phyloP scores from a whole-genome alignment of 176 grass and related monocot species.

The Carex scoparia region DNA sequence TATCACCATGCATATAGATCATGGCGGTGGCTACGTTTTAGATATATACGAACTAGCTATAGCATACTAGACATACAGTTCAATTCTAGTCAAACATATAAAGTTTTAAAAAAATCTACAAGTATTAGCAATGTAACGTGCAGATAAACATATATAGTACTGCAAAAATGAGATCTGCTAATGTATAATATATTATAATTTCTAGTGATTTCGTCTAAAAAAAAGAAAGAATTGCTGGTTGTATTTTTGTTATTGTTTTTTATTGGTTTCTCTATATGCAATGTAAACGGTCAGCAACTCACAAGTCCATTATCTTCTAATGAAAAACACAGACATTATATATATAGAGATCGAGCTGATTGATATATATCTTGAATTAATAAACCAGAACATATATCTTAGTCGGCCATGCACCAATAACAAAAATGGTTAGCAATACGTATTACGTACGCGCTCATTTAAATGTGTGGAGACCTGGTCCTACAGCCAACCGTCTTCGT shows the following conservation, averaged over 20 bases:
- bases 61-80: not conserved
- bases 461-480: not conserved
- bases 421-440: not conserved
- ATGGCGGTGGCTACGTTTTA: not conserved
- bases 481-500: not conserved
- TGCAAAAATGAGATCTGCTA: not conserved
- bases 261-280: too few relatives aligned
- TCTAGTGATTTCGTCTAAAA: not conserved
- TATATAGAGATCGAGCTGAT: too few relatives aligned
- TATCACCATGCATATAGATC: not conserved
- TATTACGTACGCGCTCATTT: not conserved
- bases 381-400: not conserved
- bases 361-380: too few relatives aligned
- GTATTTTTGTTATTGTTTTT: too few relatives aligned
- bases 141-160: not conserved
- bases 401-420: not conserved
- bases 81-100: not conserved
- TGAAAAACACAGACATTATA: too few relatives aligned
- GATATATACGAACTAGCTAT: not conserved
- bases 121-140: not conserved
- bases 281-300: too few relatives aligned
- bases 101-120: not conserved
- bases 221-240: not conserved
- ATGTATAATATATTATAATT: not conserved
- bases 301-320: too few relatives aligned